Evolutionary conservation across 768 basidiomycete species (phyloP).

Genomic region (Termitomyces sp.): DNA sequence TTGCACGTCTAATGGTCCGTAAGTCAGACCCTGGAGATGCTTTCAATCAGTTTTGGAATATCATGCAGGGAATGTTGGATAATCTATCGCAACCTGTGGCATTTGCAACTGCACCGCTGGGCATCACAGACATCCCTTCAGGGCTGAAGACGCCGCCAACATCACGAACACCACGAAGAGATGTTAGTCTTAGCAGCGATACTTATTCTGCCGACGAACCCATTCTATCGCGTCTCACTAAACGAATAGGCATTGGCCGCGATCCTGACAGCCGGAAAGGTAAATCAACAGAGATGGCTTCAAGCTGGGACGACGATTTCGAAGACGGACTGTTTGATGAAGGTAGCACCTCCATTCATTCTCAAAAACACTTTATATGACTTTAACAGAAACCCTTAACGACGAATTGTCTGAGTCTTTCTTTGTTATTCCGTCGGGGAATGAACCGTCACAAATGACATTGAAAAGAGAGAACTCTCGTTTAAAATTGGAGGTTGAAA

Average conservation of each 20-base stretch:
- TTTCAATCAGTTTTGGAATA: slow-evolving; percentile 87
- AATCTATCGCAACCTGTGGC: slow-evolving; percentile 83
- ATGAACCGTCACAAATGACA: slow-evolving; percentile 41
- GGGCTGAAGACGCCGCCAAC: slow-evolving; percentile 21
- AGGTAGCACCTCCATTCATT: slow-evolving; percentile 32
- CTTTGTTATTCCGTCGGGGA: slow-evolving; percentile 62
- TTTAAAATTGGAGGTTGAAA: slow-evolving; percentile 57
- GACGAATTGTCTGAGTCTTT: slow-evolving; percentile 80
- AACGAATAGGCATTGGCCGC: slow-evolving; percentile 41
- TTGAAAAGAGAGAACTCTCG: slow-evolving; percentile 64
- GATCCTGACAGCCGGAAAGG: slow-evolving; percentile 18
- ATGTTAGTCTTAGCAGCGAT: slow-evolving; percentile 58
- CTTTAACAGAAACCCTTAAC: slow-evolving; percentile 27
- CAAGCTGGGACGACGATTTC: slow-evolving; percentile 39
- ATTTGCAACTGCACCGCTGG: slow-evolving; percentile 77
- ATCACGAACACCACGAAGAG: slow-evolving; percentile 31
- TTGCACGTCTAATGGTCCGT: slow-evolving; percentile 4
- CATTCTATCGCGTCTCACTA: slow-evolving; percentile 51
- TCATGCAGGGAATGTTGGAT: slow-evolving; percentile 82
- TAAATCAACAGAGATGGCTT: slow-evolving; percentile 9
- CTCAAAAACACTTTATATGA: background rate
- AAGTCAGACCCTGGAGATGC: slow-evolving; percentile 81
- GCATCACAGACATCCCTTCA: slow-evolving; percentile 29
- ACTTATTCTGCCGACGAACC: slow-evolving; percentile 60
- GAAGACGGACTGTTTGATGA: slow-evolving; percentile 65